Conservation (phyloP, 148 eudicot genomes). For the Cornus kousa region DNA sequence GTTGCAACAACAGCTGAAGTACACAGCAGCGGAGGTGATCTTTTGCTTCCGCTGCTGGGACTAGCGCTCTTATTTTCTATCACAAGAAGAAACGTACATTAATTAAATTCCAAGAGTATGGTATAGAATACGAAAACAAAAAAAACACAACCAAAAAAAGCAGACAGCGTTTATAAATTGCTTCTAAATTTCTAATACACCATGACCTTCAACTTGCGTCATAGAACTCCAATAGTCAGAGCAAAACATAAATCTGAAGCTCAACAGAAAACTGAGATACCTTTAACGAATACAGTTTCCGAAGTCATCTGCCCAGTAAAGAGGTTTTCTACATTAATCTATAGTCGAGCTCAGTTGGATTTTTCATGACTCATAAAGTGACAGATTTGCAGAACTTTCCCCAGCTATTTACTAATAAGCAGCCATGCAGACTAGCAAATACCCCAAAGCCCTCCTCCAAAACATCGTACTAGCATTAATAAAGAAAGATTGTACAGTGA, state of each 20-base stretch:
- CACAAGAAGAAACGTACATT: too few species aligned
- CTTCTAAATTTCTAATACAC: not conserved
- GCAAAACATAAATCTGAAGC: not conserved
- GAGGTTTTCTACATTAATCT: not conserved
- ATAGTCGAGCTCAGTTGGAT: too few species aligned
- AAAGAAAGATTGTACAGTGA: not conserved
- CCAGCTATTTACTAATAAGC: not conserved
- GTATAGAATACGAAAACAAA: too few species aligned
- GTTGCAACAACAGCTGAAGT: too few species aligned
- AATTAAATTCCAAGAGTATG: too few species aligned
- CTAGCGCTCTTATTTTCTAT: not conserved
- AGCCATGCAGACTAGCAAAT: not conserved
- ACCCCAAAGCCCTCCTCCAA: not conserved
- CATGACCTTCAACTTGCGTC: not conserved
- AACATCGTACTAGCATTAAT: not conserved
- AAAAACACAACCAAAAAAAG: too few species aligned
- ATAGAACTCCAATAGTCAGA: not conserved
- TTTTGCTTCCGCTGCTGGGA: not conserved
- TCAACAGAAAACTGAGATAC: not conserved
- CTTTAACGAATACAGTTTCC: not conserved
- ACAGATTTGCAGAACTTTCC: not conserved
- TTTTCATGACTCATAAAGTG: not conserved
- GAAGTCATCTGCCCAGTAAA: not conserved
- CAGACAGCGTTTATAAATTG: too few species aligned
- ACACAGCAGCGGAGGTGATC: not conserved